A percentile compares a stretch with the other conserved stretches of the same genome.
These are phyloP conservation scores for Lablab purpureus DNA, from an alignment of 306 rosid genomes.

Conservation along the genomic window DNA sequence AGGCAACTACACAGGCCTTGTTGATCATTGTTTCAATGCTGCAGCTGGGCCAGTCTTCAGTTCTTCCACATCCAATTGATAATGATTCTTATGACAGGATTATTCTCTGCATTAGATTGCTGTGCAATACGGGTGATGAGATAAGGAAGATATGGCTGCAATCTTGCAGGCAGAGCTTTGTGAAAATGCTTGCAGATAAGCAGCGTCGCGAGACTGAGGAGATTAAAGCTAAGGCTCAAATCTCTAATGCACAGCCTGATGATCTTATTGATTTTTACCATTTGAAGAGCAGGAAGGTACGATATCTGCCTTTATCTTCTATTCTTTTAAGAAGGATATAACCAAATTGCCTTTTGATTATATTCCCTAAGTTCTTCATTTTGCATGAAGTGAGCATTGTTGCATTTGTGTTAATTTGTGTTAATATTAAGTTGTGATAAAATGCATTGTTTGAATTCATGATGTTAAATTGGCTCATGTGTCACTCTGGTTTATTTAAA, in stretches of 20 bases:
- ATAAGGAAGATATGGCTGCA: constrained; percentile 85
- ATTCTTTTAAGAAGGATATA: background rate
- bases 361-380: constrained; percentile 30
- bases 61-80: constrained; percentile 93
- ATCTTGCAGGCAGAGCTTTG: constrained; percentile 94
- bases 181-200: constrained; percentile 95
- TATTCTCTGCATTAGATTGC: constrained; percentile 78
- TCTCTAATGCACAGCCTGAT: constrained; percentile 93
- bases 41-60: constrained; percentile 89
- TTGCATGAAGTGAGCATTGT: constrained; percentile 16
- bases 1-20: constrained; percentile 67
- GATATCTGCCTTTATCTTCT: constrained; percentile 34
- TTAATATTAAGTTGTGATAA: constrained; percentile 10
- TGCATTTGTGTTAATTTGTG: constrained; percentile 16
- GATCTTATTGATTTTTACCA: constrained; percentile 98
- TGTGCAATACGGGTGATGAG: constrained; percentile 80
- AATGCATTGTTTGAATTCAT: constrained; percentile 19
- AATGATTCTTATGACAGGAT: constrained; percentile 88
- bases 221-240: constrained; percentile 83
- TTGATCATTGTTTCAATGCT: constrained; percentile 86
- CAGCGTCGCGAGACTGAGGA: constrained; percentile 88
- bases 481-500: background rate
- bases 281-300: constrained; percentile 98
- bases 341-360: constrained; percentile 8
- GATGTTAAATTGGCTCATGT: constrained; percentile 24